Evolutionary conservation across 2,329 filamentous ascomycete species (phyloP).

Genomic region (Bipolaris sorokiniana): DNA sequence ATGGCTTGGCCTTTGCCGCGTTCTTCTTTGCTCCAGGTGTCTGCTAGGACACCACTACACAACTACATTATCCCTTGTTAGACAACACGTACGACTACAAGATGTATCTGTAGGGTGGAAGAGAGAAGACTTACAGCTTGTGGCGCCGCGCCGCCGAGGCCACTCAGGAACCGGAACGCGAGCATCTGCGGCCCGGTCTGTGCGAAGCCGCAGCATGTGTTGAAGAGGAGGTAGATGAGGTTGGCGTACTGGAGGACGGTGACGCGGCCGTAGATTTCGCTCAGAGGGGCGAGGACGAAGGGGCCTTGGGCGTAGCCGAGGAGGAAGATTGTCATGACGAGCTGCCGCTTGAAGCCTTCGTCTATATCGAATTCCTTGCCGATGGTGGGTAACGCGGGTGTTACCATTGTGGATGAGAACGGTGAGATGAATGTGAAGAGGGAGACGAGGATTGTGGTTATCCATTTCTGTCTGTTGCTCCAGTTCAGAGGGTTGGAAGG

Average conservation of each 20-base stretch:
- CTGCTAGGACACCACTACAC: conserved; percentile 52
- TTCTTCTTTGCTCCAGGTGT: conserved; percentile 66
- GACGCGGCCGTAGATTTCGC: conserved; percentile 46
- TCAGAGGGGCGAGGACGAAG: conserved; percentile 44
- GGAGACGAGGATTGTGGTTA: conserved; percentile 53
- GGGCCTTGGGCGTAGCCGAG: conserved; percentile 49
- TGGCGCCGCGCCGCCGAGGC: conserved; percentile 43
- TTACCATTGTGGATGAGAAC: conserved; percentile 49
- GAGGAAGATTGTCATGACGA: conserved; percentile 48
- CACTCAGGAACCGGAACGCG: conserved; percentile 44
- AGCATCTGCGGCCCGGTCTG: conserved; percentile 40
- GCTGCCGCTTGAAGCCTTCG: conserved; percentile 34
- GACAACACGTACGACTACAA: too few relatives aligned
- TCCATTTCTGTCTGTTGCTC: conserved; percentile 53
- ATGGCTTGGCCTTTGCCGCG: conserved; percentile 66
- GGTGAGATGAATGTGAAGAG: conserved; percentile 49
- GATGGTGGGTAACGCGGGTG: conserved; percentile 42
- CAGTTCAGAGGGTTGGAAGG: conserved; percentile 57
- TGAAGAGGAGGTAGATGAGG: conserved; percentile 43
- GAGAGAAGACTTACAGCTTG: conserved; percentile 38
- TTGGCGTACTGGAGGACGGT: conserved; percentile 45
- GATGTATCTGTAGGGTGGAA: not conserved
- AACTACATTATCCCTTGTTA: too few relatives aligned
- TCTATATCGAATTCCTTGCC: conserved; percentile 42
- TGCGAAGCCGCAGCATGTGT: conserved; percentile 45